These are phyloP conservation scores for Suillus hirtellus DNA, from an alignment of 768 basidiomycete genomes.

Conservation along the genomic window DNA sequence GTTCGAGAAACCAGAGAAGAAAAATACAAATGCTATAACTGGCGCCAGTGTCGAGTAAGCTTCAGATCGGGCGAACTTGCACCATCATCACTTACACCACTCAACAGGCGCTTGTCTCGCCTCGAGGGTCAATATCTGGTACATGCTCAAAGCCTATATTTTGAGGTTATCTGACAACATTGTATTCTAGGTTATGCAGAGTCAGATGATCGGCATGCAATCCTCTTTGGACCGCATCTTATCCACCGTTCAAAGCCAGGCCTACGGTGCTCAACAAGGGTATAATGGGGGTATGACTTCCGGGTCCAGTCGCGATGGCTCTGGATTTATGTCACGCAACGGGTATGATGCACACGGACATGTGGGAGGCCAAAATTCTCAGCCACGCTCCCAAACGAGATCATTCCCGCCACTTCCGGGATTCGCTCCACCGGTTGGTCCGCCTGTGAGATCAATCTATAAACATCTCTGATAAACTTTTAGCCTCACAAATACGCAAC, in stretches of 20 bases:
- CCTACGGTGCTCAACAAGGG: constrained; percentile 32
- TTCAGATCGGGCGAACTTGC: not conserved
- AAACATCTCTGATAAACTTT: constrained; percentile 19
- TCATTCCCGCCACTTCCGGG: constrained; percentile 87
- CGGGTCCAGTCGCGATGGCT: constrained; percentile 26
- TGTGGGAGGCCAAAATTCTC: constrained; percentile 22
- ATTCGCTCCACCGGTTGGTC: constrained; percentile 82
- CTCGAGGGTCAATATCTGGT: constrained; percentile 87
- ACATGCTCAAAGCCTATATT: constrained; percentile 21
- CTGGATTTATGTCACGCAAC: constrained; percentile 33
- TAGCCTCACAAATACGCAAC: constrained; percentile 89
- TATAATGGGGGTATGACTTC: constrained; percentile 19
- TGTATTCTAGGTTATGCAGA: constrained; percentile 73
- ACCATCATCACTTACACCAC: constrained; percentile 22
- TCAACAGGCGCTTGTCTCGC: constrained; percentile 70
- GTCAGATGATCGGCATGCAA: constrained; percentile 95
- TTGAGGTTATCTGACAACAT: constrained; percentile 6
- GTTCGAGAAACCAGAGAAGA: constrained; percentile 93
- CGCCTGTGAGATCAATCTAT: constrained; percentile 15
- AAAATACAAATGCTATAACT: constrained; percentile 59
- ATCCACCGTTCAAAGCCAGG: constrained; percentile 54
- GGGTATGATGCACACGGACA: constrained; percentile 38
- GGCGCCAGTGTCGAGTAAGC: constrained; percentile 70
- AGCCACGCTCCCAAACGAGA: constrained; percentile 35
- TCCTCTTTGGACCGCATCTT: constrained; percentile 85